Evolutionary conservation across 2,329 filamentous ascomycete species (phyloP), one percentile per base, ranked within the genome.

Genomic region (Fusarium robinianum): DNA sequence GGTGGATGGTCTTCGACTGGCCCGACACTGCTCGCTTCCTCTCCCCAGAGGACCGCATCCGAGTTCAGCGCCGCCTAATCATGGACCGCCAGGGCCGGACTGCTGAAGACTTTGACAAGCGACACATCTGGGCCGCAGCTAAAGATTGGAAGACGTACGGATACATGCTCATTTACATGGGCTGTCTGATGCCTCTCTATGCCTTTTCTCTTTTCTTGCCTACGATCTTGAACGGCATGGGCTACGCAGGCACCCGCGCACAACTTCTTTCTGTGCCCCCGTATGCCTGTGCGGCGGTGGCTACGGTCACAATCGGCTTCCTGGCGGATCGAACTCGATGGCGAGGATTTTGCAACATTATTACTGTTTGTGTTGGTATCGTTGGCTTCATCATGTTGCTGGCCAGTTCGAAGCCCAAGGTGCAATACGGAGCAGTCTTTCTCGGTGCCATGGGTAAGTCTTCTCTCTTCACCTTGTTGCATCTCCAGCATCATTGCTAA

Each of bases 1-100:
- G 84, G 70, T 89, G 82, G 80, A 76, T 86, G 68, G 85, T 91
- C 3, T 80, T 88, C 57, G 88, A 94, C 61, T 92, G 88, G 64
- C 88, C 88, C 0, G 85, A 88, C 53, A 76, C 84, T 32, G 87
- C 87, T 5, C 77, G 63, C 0, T 92, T 91, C 63, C 75, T 94
- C 5, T 78, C 79, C 0, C 73, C 76, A 0, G 75, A 77, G 2
- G 87, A 94, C 55, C 81, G 85, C 8, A 72, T 74, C 5, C 79
- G 87, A 11, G 85, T 92, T 0, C 68, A 88, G 12, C 77, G 81
- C 8, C 79, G 88, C 3, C 72, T 92, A 16, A 80, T 80, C 43
- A 69, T 73, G 7, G 87, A 91, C 63, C 72, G 85, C 53, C 88
- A 91, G 65, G 75, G 80, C 1, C 84, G 78, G 79, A 12, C 77